Conservation (phyloP, 164 flowering plant species). For the Dillenia turbinata region DNA sequence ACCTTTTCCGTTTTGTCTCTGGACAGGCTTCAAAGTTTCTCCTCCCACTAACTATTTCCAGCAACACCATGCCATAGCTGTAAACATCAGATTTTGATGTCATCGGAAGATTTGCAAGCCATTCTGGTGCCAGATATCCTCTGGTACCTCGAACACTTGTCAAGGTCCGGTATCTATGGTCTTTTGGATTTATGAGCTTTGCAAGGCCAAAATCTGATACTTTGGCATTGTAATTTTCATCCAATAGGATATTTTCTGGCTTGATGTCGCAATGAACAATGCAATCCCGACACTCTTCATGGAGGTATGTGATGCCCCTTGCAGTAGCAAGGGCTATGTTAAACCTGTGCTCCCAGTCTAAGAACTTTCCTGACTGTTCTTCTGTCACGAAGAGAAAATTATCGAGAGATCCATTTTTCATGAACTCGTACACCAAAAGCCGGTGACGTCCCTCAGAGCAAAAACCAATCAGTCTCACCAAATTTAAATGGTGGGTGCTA, state of each 20-base stretch:
- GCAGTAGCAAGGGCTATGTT: slow-evolving; percentile 21
- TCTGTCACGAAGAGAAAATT: slow-evolving; percentile 19
- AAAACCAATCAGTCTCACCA: slow-evolving; percentile 36
- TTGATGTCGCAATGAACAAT: slow-evolving; percentile 23
- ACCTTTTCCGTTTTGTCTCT: slow-evolving; percentile 14
- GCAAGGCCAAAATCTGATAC: slow-evolving; percentile 25
- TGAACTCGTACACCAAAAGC: slow-evolving; percentile 38
- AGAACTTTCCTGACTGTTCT: slow-evolving; percentile 13
- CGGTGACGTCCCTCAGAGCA: slow-evolving; percentile 43
- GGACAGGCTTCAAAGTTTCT: slow-evolving; percentile 19
- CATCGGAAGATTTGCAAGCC: slow-evolving; percentile 24
- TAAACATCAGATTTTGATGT: slow-evolving; percentile 23
- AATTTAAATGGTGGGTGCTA: slow-evolving; percentile 38
- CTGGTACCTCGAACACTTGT: slow-evolving; percentile 23
- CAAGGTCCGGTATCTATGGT: slow-evolving; percentile 18
- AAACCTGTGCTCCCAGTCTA: slow-evolving; percentile 17
- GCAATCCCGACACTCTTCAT: slow-evolving; percentile 26
- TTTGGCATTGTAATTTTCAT: slow-evolving; percentile 18
- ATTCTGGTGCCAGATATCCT: slow-evolving; percentile 24
- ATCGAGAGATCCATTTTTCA: slow-evolving; percentile 36
- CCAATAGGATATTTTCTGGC: slow-evolving; percentile 25
- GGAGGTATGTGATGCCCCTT: slow-evolving; percentile 20
- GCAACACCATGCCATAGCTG: slow-evolving; percentile 22
- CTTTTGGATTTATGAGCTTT: slow-evolving; percentile 19
- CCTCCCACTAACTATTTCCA: slow-evolving; percentile 23